Conservation (phyloP, 148 eudicot species). For the Suaeda aralocaspica region DNA sequence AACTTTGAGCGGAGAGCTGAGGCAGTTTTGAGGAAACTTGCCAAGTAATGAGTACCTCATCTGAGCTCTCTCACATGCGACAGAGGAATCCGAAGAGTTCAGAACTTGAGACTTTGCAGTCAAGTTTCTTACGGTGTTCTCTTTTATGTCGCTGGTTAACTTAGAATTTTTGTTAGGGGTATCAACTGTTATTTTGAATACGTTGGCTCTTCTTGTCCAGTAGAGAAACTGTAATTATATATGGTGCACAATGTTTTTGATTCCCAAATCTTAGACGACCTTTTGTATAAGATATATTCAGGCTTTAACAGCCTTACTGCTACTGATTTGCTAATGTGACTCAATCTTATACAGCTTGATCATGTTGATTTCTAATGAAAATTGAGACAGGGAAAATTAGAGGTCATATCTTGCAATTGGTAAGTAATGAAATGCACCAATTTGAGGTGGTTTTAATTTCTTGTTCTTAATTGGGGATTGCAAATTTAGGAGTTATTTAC, state of each 20-base stretch:
- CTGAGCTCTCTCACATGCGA: not conserved
- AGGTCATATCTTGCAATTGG: too few species aligned
- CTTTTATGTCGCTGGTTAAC: not conserved
- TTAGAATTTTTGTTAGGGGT: not conserved
- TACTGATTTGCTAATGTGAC: too few species aligned
- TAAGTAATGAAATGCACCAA: too few species aligned
- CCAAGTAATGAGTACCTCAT: constrained; percentile 23
- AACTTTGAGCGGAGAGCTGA: constrained; percentile 97
- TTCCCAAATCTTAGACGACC: not conserved
- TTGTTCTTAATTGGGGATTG: too few species aligned
- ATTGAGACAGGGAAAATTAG: too few species aligned
- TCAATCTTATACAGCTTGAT: too few species aligned
- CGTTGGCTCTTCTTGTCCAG: not conserved
- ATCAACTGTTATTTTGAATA: not conserved
- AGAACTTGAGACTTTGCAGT: constrained; percentile 3
- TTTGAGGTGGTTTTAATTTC: too few species aligned
- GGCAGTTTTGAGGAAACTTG: constrained; percentile 70
- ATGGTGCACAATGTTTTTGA: too few species aligned
- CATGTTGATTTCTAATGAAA: too few species aligned
- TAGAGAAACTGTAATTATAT: not conserved
- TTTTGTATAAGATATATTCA: not conserved
- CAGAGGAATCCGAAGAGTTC: not conserved
- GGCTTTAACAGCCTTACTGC: too few species aligned
- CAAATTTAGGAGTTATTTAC: too few species aligned
- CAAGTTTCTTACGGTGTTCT: not conserved